These are phyloP conservation scores for Yarrowia sp. DNA, from an alignment of 805 yeast species.

Conservation along the genomic window DNA sequence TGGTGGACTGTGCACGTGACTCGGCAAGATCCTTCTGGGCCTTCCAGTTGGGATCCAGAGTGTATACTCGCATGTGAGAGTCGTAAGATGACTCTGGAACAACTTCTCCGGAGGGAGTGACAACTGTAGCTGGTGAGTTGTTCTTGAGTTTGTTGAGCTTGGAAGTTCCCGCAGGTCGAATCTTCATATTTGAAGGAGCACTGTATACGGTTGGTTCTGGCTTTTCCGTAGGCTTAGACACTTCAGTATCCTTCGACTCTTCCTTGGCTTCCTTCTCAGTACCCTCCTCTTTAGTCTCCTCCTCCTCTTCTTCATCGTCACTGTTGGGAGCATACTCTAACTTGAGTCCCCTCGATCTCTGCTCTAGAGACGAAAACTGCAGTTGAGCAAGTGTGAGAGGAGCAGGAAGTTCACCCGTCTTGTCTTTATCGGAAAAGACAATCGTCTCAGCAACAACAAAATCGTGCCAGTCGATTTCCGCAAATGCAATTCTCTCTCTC, in stretches of 20 bases:
- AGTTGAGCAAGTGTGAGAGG: slow-evolving; percentile 59
- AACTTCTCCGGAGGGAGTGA: slow-evolving; percentile 60
- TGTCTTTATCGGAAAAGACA: slow-evolving; percentile 52
- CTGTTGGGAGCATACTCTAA: slow-evolving; percentile 33
- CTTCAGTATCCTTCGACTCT: neutral
- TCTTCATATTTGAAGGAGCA: slow-evolving; percentile 46
- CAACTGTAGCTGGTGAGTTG: slow-evolving; percentile 34
- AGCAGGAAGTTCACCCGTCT: slow-evolving; percentile 49
- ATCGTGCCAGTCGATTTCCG: slow-evolving; percentile 85
- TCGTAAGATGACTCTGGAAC: slow-evolving; percentile 67
- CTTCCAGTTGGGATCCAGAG: slow-evolving; percentile 75
- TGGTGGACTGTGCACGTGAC: slow-evolving; percentile 38
- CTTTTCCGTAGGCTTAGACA: neutral
- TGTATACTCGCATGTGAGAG: slow-evolving; percentile 63
- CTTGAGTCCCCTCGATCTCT: slow-evolving; percentile 43
- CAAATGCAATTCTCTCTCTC: slow-evolving; percentile 54
- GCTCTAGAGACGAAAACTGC: slow-evolving; percentile 58
- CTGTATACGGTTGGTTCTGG: slow-evolving; percentile 25
- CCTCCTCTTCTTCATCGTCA: slow-evolving; percentile 4
- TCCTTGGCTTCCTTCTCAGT: slow-evolving; percentile 14
- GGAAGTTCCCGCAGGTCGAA: slow-evolving; percentile 70
- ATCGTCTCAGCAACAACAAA: slow-evolving; percentile 70
- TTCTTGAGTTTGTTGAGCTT: slow-evolving; percentile 45
- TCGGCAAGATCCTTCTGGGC: slow-evolving; percentile 52
- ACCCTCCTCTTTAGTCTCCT: slow-evolving; percentile 30